Evolutionary conservation across 2,329 filamentous ascomycete species (phyloP).

Genomic region (Didymella segeticola): DNA sequence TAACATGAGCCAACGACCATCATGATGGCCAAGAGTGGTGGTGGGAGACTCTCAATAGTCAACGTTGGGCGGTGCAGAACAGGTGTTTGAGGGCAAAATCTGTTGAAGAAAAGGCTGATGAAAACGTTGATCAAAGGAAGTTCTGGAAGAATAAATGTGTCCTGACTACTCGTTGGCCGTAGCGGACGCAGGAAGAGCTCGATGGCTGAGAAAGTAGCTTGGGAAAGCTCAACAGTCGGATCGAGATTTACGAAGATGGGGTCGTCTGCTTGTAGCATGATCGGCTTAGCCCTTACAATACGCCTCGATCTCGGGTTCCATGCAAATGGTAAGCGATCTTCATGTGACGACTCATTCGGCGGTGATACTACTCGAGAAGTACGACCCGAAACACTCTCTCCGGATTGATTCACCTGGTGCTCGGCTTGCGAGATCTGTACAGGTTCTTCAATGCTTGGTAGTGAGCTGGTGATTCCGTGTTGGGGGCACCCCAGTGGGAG

Average conservation of each 20-base stretch:
- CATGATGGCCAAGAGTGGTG: slow-evolving; percentile 4
- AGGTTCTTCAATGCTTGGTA: background rate
- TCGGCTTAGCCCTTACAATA: slow-evolving; percentile 9
- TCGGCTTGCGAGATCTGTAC: background rate
- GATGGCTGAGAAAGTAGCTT: background rate
- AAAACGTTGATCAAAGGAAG: slow-evolving; percentile 13
- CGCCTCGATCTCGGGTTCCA: slow-evolving; percentile 11
- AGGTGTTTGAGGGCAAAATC: slow-evolving; percentile 4
- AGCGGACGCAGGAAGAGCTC: background rate
- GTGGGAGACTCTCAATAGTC: background rate
- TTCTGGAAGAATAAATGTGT: slow-evolving; percentile 7
- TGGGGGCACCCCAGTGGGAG: too few relatives aligned
- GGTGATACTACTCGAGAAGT: slow-evolving; percentile 5
- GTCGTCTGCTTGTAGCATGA: slow-evolving; percentile 3
- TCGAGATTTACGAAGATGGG: slow-evolving; percentile 7
- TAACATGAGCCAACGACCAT: slow-evolving; percentile 15
- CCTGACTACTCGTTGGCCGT: background rate
- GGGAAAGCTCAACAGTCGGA: background rate
- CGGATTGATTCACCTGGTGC: background rate
- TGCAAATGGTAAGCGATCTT: slow-evolving; percentile 11
- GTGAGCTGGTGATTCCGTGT: background rate
- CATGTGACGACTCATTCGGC: slow-evolving; percentile 11
- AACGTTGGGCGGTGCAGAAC: slow-evolving; percentile 6
- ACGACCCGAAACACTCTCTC: background rate
- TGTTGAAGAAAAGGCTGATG: slow-evolving; percentile 10